Evolutionary conservation across 1,284 basidiomycete genomes (phyloP), one percentile per base, ranked within the genome.

Genomic region (Ustilago shanxiensis): DNA sequence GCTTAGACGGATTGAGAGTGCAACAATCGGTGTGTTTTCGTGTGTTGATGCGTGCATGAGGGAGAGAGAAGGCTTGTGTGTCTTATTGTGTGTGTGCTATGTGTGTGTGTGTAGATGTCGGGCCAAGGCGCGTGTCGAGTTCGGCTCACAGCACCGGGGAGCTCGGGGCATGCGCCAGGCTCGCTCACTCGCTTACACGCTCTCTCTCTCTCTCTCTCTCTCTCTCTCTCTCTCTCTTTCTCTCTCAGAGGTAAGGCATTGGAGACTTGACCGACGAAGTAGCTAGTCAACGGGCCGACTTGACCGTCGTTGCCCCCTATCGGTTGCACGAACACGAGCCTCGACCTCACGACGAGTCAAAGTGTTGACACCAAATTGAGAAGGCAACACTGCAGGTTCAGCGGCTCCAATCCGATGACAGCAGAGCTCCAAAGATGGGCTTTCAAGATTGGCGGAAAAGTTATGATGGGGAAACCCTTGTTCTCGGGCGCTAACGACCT

Each of bases 391-490:
- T n/a, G n/a, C n/a, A n/a, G 41, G 41, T 20, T 44, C 20, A 44
- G 41, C 41, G 41, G 41, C 41, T 44, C 41, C 20, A 8, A 22
- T 44, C 20, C n/a, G 41, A 44, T 44, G 41, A 1, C 41, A 44
- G 18, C 41, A 6, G 11, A 44, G n/a, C n/a, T 20, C 7, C 7
- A 41, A 44, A 18, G 1, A 13, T 11, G 14, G 1, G 22, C 11
- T 4, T 13, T 31, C 3, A 16, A n/a, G 54, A 20, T 45, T 54
- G 28, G 20, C 61, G 57, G 61, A 64, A 64, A 64, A 52, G 61
- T n/a, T n/a, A n/a, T 10, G 26, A 64, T 41, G 61, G 61, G 61
- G 54, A 64, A 64, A 52, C 31, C 61, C 61, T 50, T 55, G 60
- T 55, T 52, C 11, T 33, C 18, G 47, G 24, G 47, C 47, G 47